Evolutionary conservation across 129 eudicot genomes (phyloP), one percentile per base, ranked within the genome.

Genomic region (Chrysanthemum makinoi): DNA sequence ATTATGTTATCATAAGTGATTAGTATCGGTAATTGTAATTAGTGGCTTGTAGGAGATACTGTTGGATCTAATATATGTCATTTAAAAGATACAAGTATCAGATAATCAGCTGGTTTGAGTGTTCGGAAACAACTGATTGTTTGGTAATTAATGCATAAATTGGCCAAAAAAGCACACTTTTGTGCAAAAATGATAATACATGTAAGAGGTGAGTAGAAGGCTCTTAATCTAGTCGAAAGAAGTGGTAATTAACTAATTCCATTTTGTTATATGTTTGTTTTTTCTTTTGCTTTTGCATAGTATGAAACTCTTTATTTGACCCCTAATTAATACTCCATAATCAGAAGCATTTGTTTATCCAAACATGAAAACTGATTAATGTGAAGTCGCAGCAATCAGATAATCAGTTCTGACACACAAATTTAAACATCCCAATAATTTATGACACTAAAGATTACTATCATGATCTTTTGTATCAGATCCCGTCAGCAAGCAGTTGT

Each of bases 401-500:
- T 39, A 39, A 39, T 39, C 46, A 39, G 46, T 39, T 39, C 46
- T 39, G 46, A 39, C 46, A 6, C 46, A 39, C 9, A 39, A 39
- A 1, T 39, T 24, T 67, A 13, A 20, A 58, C 47, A 13, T 9
- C 58, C 28, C 44, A 20, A 20, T 67, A 17, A 67, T 49, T 33
- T 7, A 39, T 39, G 46, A 39, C 10, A 39, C 46, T 39, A 39
- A 39, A 39, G 46, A 39, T 39, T 26, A 46, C 64, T 44, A 70
- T 70, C 14, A 17, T 70, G 26, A 11, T 64, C 39, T 61, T 67
- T 13, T 69, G 81, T 65, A 22, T 68, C 77, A 87, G 96, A 85
- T 79, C 86, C 84, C 71, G 82, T 48, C 68, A 86, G 82, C 86
- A 89, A 82, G 83, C 96, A 84, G 74, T 75, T 79, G 55, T 71